Evolutionary conservation across 495 filamentous ascomycete species (phyloP).

Genomic region (Penicillium argentinense): DNA sequence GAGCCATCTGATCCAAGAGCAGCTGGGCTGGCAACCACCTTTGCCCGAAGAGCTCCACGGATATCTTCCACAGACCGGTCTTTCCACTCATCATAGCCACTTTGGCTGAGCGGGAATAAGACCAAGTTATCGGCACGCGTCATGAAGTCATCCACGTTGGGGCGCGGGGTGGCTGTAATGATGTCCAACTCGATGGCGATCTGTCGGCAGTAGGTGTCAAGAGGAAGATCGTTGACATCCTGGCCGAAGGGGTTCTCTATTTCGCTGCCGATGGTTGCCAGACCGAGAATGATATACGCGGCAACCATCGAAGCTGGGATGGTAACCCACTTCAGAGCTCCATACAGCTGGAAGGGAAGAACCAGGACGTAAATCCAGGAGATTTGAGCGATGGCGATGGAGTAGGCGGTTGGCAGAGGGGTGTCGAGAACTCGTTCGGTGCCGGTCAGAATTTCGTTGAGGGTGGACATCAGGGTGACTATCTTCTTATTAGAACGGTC

Average conservation of each 20-base stretch:
- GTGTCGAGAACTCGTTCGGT: conserved; percentile 83
- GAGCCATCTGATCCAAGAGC: conserved; percentile 25
- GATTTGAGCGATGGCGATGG: conserved; percentile 82
- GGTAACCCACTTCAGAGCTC: conserved; percentile 66
- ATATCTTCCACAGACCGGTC: conserved; percentile 60
- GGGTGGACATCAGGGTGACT: conserved; percentile 40
- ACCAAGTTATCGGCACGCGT: conserved; percentile 58
- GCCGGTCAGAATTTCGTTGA: conserved; percentile 74
- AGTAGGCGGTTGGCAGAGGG: conserved; percentile 80
- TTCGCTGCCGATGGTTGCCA: conserved; percentile 80
- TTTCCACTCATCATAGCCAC: conserved; percentile 61
- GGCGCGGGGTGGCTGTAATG: conserved; percentile 60
- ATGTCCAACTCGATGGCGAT: conserved; percentile 72
- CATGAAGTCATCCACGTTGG: conserved; percentile 58
- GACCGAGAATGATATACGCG: conserved; percentile 88
- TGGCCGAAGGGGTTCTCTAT: conserved; percentile 88
- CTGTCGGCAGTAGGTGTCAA: conserved; percentile 74
- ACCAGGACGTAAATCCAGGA: conserved; percentile 83
- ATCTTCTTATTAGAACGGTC: neutral
- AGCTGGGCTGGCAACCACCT: conserved; percentile 33
- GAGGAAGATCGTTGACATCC: conserved; percentile 83
- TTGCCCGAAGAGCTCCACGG: conserved; percentile 50
- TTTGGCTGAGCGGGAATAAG: conserved; percentile 64
- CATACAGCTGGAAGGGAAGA: conserved; percentile 80
- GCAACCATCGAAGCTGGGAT: conserved; percentile 82